A percentile compares a stretch with the other conserved stretches of the same genome.
Conservation (phyloP, 352 stramenopile species). For the Globisporangium iwayamae region DNA sequence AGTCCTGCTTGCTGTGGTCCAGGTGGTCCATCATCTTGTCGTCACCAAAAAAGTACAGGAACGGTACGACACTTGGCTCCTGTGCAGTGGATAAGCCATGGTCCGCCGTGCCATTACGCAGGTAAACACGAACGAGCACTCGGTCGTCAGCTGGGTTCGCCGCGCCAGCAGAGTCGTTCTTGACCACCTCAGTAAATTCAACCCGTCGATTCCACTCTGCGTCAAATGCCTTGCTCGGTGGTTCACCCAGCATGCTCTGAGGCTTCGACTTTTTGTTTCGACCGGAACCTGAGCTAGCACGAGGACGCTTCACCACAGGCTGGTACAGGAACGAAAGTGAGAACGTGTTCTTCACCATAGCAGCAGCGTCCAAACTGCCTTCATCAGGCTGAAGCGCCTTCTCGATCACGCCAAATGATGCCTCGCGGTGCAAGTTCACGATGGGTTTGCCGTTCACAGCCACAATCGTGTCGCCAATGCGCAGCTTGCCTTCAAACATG, state of each 20-base stretch:
- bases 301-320: slow-evolving; percentile 21
- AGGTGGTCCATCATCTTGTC: slow-evolving; percentile 85
- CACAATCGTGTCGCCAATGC: slow-evolving; percentile 75
- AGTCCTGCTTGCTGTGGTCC: slow-evolving; percentile 84
- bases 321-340: slow-evolving; percentile 75
- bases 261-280: slow-evolving; percentile 8
- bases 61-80: slow-evolving; percentile 82
- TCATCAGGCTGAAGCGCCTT: slow-evolving; percentile 43
- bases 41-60: slow-evolving; percentile 87
- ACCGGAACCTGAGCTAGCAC: not conserved
- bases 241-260: slow-evolving; percentile 4
- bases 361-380: slow-evolving; percentile 9
- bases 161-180: slow-evolving; percentile 18
- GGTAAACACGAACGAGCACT: slow-evolving; percentile 71
- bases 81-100: slow-evolving; percentile 72
- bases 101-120: slow-evolving; percentile 69
- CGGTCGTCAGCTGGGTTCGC: slow-evolving; percentile 19
- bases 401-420: slow-evolving; percentile 75
- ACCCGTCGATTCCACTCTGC: slow-evolving; percentile 83
- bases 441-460: slow-evolving; percentile 78
- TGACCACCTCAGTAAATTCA: slow-evolving; percentile 63
- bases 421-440: slow-evolving; percentile 76
- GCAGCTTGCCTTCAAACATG: slow-evolving; percentile 60
- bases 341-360: slow-evolving; percentile 25
- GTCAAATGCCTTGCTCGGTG: slow-evolving; percentile 36